A percentile compares a stretch with the other conserved stretches of the same genome.
Evolutionary conservation across 2,329 filamentous ascomycete species (phyloP).

Genomic region (Aspergillus caelatus): DNA sequence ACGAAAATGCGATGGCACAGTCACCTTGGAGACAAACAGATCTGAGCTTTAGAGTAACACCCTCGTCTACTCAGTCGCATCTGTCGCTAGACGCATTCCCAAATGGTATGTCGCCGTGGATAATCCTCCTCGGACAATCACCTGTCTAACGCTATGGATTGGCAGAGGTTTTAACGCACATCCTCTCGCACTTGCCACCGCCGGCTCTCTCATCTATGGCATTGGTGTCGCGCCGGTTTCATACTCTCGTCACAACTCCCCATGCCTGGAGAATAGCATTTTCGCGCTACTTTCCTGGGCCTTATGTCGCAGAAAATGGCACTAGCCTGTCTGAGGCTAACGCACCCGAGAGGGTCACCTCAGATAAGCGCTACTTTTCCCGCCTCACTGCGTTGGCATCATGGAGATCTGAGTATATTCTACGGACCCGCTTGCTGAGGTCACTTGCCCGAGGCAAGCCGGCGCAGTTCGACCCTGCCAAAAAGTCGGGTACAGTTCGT

Average conservation of each 20-base stretch:
- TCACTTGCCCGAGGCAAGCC: conserved; percentile 84
- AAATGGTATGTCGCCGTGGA: conserved; percentile 65
- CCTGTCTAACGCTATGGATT: conserved; percentile 15
- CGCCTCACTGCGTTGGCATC: conserved; percentile 82
- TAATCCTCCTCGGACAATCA: conserved; percentile 7
- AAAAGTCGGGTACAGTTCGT: conserved; percentile 56
- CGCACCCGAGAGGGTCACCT: conserved; percentile 60
- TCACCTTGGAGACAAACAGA: conserved; percentile 45
- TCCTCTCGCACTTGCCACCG: conserved; percentile 86
- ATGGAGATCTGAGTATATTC: conserved; percentile 93
- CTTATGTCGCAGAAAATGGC: conserved; percentile 57
- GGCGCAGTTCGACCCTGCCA: conserved; percentile 52
- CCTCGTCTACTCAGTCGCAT: conserved; percentile 45
- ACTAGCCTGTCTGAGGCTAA: conserved; percentile 50
- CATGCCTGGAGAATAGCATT: conserved; percentile 95
- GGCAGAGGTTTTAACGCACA: conserved; percentile 86
- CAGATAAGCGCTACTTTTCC: conserved; percentile 77
- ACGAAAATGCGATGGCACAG: conserved; percentile 53
- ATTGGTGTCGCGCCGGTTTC: conserved; percentile 84
- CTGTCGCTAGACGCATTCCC: conserved; percentile 66
- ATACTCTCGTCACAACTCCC: conserved; percentile 82
- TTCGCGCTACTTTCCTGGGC: conserved; percentile 83
- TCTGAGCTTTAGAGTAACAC: conserved; percentile 56
- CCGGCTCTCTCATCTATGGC: conserved; percentile 80
- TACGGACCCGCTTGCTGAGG: conserved; percentile 80